A percentile compares a stretch with the other conserved stretches of the same genome.
phyloP scores from a whole-genome alignment of 2,329 filamentous ascomycete species.

The Lasiodiplodia theobromae region DNA sequence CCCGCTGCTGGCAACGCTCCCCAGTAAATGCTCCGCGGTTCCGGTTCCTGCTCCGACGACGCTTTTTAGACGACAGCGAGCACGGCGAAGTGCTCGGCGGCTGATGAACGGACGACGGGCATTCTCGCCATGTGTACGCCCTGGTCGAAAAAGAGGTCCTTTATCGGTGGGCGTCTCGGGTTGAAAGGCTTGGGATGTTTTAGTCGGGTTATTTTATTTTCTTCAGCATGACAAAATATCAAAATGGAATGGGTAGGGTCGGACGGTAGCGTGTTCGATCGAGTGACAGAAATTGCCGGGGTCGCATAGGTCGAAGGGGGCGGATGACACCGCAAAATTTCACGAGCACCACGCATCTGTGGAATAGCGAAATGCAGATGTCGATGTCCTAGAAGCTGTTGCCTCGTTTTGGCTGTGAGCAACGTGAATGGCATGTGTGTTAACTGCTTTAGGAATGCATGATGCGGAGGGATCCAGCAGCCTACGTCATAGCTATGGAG shows the following conservation, averaged over 20 bases:
- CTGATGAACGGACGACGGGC: conserved; percentile 7
- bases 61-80: conserved; percentile 20
- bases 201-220: conserved; percentile 25
- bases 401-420: background rate
- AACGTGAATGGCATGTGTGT: background rate
- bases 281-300: conserved; percentile 60
- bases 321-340: conserved; percentile 35
- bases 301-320: conserved; percentile 55
- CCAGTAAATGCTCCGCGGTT: conserved; percentile 26
- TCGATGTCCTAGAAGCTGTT: conserved; percentile 23
- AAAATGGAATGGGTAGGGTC: conserved; percentile 46
- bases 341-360: conserved; percentile 30
- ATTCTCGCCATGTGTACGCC: background rate
- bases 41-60: conserved; percentile 13
- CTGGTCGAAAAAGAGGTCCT: conserved; percentile 17
- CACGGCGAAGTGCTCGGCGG: conserved; percentile 10
- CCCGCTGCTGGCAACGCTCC: conserved; percentile 28
- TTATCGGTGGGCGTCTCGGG: conserved; percentile 29
- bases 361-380: conserved; percentile 31
- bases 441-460: conserved; percentile 3
- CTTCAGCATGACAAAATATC: conserved; percentile 26
- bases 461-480: conserved; percentile 7
- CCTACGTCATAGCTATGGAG: conserved; percentile 25
- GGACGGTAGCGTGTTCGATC: conserved; percentile 57
- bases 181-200: conserved; percentile 28